phyloP scores from a whole-genome alignment of 1,139 yeast species.

The Sugiyamaella xylanicola region DNA sequence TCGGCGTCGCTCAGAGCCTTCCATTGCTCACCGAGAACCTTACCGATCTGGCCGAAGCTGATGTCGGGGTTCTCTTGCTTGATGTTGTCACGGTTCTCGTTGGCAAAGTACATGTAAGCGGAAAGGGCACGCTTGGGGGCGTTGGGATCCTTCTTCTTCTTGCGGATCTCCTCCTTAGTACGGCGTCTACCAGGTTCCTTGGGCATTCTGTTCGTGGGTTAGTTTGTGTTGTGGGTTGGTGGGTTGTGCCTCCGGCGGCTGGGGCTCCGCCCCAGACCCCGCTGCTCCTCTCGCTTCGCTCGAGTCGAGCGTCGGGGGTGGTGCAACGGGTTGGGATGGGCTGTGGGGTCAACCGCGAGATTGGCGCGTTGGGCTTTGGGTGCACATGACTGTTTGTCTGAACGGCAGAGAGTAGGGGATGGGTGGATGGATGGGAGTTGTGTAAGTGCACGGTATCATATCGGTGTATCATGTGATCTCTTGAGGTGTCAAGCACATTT shows the following conservation, averaged over 20 bases:
- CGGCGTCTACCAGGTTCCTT: conserved; percentile 36
- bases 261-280: background rate
- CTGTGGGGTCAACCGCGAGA: no score
- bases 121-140: conserved; percentile 99
- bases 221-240: conserved; percentile 1
- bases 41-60: conserved; percentile 62
- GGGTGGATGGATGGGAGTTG: no score
- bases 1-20: conserved; percentile 81
- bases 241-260: background rate
- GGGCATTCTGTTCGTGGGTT: conserved; percentile 29
- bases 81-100: conserved; percentile 93
- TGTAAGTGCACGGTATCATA: no score
- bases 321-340: background rate
- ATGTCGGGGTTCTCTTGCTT: conserved; percentile 95
- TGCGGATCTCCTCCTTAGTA: conserved; percentile 31
- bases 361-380: no score
- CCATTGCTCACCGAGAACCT: conserved; percentile 91
- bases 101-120: conserved; percentile 98
- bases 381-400: no score
- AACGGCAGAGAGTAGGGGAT: no score
- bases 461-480: no score
- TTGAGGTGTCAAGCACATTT: no score
- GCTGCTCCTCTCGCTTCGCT: background rate
- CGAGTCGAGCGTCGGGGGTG: background rate
- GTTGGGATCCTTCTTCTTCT: conserved; percentile 65